Evolutionary conservation across 1,284 basidiomycete species (phyloP).

Genomic region (Cutaneotrichosporon sp.): DNA sequence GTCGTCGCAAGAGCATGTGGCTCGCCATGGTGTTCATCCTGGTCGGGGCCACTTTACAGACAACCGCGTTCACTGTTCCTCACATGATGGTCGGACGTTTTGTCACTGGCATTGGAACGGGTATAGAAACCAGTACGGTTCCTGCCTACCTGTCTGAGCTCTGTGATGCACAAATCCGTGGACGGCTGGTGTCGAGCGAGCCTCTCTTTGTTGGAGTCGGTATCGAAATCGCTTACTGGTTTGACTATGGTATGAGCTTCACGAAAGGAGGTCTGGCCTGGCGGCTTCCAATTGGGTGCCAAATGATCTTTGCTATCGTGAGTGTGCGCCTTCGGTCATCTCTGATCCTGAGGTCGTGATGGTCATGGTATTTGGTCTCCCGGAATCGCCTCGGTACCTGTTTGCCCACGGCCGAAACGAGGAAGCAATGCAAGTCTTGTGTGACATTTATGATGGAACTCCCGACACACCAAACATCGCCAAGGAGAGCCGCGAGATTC

Average conservation of each 20-base stretch:
- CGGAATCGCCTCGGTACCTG: slow-evolving; percentile 19
- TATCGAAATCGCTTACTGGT: slow-evolving; percentile 11
- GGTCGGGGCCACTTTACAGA: slow-evolving; percentile 7
- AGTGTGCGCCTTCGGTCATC: background rate
- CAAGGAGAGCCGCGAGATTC: slow-evolving; percentile 13
- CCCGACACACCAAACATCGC: slow-evolving; percentile 3
- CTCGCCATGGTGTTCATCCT: slow-evolving; percentile 13
- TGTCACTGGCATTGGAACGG: slow-evolving; percentile 8
- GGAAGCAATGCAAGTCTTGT: slow-evolving; percentile 13
- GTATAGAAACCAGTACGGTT: slow-evolving; percentile 6
- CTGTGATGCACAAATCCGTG: slow-evolving; percentile 6
- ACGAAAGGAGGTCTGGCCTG: slow-evolving; percentile 2
- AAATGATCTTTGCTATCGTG: slow-evolving; percentile 6
- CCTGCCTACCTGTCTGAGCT: slow-evolving; percentile 10
- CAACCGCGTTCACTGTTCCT: background rate
- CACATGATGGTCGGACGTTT: slow-evolving; percentile 7
- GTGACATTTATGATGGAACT: slow-evolving; percentile 12
- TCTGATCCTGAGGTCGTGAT: background rate
- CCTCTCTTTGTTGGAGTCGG: slow-evolving; percentile 11
- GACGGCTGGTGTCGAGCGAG: slow-evolving; percentile 5
- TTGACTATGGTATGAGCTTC: slow-evolving; percentile 11
- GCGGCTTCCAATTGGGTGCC: slow-evolving; percentile 8
- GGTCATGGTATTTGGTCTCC: slow-evolving; percentile 13
- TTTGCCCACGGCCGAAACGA: slow-evolving; percentile 12
- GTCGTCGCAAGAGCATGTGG: slow-evolving; percentile 12